Conservation (phyloP, 139 green algal species). For the Mesotaenium endlicherianum region DNA sequence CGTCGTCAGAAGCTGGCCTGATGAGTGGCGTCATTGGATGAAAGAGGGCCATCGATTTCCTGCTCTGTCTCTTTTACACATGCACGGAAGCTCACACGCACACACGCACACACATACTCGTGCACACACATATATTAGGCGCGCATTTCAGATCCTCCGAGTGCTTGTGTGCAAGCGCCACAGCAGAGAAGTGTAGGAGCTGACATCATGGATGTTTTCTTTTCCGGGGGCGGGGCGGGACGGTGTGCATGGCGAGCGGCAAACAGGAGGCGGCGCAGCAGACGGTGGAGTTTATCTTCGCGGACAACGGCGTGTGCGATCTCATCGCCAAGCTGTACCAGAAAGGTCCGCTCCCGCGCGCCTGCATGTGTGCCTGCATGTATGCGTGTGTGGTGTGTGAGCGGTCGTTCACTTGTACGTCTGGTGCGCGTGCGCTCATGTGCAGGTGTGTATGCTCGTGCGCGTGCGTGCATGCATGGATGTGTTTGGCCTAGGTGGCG, state of each 20-base stretch:
- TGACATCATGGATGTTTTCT: too few relatives aligned
- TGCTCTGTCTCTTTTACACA: too few relatives aligned
- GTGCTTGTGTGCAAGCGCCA: too few relatives aligned
- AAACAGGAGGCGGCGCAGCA: slow-evolving; percentile 27
- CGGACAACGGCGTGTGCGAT: slow-evolving; percentile 34
- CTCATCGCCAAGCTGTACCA: slow-evolving; percentile 40
- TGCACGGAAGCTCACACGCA: too few relatives aligned
- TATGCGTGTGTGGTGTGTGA: slow-evolving; percentile 4
- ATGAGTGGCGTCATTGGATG: too few relatives aligned
- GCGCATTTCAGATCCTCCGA: too few relatives aligned
- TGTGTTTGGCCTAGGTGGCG: background rate
- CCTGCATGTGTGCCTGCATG: background rate
- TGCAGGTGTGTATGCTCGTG: background rate
- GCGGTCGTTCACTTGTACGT: background rate
- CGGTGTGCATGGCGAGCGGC: background rate
- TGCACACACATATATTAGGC: too few relatives aligned
- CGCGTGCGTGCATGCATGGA: background rate
- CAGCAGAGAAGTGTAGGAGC: too few relatives aligned
- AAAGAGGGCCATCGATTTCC: too few relatives aligned
- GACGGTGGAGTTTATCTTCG: slow-evolving; percentile 49
- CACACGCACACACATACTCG: too few relatives aligned
- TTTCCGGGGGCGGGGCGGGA: too few relatives aligned
- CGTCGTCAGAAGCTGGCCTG: too few relatives aligned
- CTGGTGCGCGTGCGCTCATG: background rate
- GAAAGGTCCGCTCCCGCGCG: slow-evolving; percentile 18